Conservation (phyloP, 1,284 basidiomycete species). For the Cutaneotrichosporon sp. region DNA sequence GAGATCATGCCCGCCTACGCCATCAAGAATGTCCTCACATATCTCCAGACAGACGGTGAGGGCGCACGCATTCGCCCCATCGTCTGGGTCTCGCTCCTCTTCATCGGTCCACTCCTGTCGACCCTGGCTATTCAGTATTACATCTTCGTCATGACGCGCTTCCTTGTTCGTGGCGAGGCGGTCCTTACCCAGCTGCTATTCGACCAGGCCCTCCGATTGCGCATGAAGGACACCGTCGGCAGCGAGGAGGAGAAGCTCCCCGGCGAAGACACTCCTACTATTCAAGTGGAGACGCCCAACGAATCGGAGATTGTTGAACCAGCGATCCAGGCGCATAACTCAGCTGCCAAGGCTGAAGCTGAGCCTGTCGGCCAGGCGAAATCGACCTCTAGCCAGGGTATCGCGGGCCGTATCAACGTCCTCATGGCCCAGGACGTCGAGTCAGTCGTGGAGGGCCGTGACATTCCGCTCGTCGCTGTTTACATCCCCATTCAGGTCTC, state of each 20-base stretch:
- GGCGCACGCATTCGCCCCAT: conserved; percentile 50
- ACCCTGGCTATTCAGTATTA: conserved; percentile 44
- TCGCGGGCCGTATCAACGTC: conserved; percentile 61
- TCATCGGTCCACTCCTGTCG: conserved; percentile 54
- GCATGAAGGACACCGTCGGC: conserved; percentile 51
- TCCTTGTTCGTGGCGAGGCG: conserved; percentile 56
- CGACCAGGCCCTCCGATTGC: conserved; percentile 63
- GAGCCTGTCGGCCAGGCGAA: background rate
- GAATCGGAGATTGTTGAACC: background rate
- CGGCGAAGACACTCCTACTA: conserved; percentile 9
- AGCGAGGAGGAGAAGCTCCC: conserved; percentile 15
- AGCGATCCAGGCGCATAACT: background rate
- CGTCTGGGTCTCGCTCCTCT: conserved; percentile 63
- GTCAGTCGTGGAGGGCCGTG: conserved; percentile 44
- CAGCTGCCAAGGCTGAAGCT: background rate
- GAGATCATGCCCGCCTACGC: conserved; percentile 53
- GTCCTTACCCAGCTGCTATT: conserved; percentile 67
- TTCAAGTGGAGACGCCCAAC: conserved; percentile 18
- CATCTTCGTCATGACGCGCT: conserved; percentile 45
- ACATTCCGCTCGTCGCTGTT: conserved; percentile 40
- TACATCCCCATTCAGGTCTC: conserved; percentile 42
- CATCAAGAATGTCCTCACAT: conserved; percentile 53
- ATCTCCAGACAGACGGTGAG: conserved; percentile 52
- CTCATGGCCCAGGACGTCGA: conserved; percentile 48
- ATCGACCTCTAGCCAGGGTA: conserved; percentile 34